Percentiles rank a stretch among this genome's conserved stretches.
Conservation (phyloP, 306 rosid species). For the Corylus americana region DNA sequence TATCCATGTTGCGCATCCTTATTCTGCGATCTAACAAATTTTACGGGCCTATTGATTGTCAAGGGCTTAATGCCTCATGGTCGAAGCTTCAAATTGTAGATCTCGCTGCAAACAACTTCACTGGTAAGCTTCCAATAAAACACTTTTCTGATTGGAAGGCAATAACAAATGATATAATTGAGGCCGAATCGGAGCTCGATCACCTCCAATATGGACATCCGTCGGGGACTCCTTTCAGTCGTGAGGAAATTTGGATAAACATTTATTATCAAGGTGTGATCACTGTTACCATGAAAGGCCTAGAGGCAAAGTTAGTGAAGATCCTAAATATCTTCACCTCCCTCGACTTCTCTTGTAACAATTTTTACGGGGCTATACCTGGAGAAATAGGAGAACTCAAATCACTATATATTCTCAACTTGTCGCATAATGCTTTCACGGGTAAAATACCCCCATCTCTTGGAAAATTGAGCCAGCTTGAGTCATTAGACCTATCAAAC, state of each 20-base stretch:
- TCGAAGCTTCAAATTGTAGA: conserved; percentile 48
- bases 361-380: conserved; percentile 47
- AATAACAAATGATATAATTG: conserved; percentile 33
- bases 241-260: fast-evolving
- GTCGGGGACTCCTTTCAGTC: too few relatives aligned
- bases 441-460: too few relatives aligned
- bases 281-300: conserved; percentile 38
- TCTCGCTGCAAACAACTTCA: conserved; percentile 44
- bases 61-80: conserved; percentile 30
- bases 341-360: conserved; percentile 53
- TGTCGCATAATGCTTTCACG: too few relatives aligned
- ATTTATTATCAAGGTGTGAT: conserved; percentile 41
- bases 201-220: too few relatives aligned
- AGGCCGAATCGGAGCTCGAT: neutral
- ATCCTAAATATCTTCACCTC: conserved; percentile 26
- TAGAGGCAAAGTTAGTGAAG: conserved; percentile 11
- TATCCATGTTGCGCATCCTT: conserved; percentile 29
- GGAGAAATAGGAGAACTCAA: neutral
- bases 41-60: too few relatives aligned
- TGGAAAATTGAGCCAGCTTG: too few relatives aligned
- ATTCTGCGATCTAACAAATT: conserved; percentile 35
- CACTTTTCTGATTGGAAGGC: conserved; percentile 43
- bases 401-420: too few relatives aligned
- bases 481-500: too few relatives aligned
- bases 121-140: conserved; percentile 30